Percentiles rank a stretch among this genome's conserved stretches.
Conservation (phyloP, 139 green algal genomes). For the Chlorella sp. region DNA sequence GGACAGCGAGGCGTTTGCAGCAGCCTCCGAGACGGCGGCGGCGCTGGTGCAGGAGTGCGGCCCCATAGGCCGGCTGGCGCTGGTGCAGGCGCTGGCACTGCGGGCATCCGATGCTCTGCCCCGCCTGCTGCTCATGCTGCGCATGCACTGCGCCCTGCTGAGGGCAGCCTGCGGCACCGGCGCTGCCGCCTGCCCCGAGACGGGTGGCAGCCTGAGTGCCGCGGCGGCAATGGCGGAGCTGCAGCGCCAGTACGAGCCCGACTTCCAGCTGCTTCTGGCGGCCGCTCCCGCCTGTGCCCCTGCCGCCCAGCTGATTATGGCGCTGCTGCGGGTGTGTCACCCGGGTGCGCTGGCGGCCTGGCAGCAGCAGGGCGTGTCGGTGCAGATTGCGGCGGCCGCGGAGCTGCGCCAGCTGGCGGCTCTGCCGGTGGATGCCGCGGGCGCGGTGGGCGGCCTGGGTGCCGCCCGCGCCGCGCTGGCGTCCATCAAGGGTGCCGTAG, state of each 20-base stretch:
- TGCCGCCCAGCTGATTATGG: conserved; percentile 14
- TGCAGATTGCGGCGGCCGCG: background rate
- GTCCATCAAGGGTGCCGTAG: conserved; percentile 1
- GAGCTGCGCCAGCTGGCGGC: conserved; percentile 17
- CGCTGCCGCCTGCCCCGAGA: background rate
- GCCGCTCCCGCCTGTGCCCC: background rate
- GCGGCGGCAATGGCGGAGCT: background rate
- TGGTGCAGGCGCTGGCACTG: conserved; percentile 14
- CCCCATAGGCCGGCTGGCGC: background rate
- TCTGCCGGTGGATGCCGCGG: background rate
- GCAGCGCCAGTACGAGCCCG: background rate
- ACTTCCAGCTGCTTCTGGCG: conserved; percentile 16
- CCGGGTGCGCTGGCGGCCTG: background rate
- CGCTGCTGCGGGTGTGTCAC: conserved; percentile 1
- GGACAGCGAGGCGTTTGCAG: background rate
- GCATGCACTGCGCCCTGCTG: conserved; percentile 33
- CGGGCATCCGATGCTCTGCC: background rate
- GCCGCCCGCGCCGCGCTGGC: background rate
- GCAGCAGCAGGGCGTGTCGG: background rate
- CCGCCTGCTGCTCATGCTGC: conserved; percentile 42
- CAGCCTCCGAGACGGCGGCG: background rate
- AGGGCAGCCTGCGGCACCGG: background rate
- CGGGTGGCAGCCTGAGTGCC: background rate
- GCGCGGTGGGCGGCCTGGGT: background rate
- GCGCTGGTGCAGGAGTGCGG: background rate